phyloP scores from a whole-genome alignment of 2,329 filamentous ascomycete species.

The Calonectria honghensis region DNA sequence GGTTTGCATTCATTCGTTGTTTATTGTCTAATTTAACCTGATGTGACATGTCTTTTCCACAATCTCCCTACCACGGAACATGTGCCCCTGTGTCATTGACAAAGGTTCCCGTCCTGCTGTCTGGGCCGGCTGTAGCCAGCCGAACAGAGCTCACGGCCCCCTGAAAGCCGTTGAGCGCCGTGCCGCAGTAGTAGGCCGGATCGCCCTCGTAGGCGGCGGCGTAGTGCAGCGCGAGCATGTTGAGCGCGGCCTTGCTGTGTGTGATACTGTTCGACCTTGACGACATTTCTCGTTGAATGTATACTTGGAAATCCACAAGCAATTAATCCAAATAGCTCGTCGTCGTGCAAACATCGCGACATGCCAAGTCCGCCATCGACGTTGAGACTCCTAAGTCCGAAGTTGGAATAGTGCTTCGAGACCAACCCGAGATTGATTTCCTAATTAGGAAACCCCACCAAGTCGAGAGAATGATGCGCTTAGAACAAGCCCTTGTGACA shows the following conservation, averaged over 20 bases:
- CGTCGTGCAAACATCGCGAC: background rate
- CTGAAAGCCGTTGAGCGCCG: slow-evolving; percentile 38
- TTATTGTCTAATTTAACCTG: background rate
- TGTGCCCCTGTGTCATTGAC: slow-evolving; percentile 32
- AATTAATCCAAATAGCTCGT: background rate
- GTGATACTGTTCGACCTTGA: background rate
- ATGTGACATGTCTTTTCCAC: background rate
- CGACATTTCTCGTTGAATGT: background rate
- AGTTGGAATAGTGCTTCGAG: slow-evolving; percentile 40
- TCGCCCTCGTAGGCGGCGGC: slow-evolving; percentile 39
- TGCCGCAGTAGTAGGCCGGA: slow-evolving; percentile 33
- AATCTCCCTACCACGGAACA: slow-evolving; percentile 34
- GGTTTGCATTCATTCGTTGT: background rate
- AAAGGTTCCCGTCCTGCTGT: slow-evolving; percentile 37
- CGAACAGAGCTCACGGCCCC: slow-evolving; percentile 34
- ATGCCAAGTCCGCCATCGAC: slow-evolving; percentile 34
- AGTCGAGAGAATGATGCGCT: background rate
- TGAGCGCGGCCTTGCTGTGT: slow-evolving; percentile 47
- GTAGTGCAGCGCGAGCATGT: slow-evolving; percentile 47
- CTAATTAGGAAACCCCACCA: slow-evolving; percentile 39
- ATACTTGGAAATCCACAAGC: background rate
- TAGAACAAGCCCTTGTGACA: slow-evolving; percentile 1
- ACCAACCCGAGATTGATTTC: slow-evolving; percentile 46
- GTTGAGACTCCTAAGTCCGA: slow-evolving; percentile 42
- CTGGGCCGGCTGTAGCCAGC: slow-evolving; percentile 26